Conservation (phyloP, 768 basidiomycete genomes). For the Lentinula raphanica region DNA sequence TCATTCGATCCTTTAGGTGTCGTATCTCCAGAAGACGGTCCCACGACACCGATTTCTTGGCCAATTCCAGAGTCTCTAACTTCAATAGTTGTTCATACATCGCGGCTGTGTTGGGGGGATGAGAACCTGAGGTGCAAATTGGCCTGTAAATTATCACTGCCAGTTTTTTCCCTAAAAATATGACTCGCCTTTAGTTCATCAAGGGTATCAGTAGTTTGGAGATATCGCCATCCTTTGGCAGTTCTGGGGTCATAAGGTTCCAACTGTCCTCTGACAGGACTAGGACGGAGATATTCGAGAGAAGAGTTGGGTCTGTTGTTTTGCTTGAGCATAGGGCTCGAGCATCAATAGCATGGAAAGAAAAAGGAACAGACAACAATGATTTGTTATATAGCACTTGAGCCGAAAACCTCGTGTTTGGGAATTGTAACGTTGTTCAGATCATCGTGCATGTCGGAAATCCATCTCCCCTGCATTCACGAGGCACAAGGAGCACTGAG, state of each 20-base stretch:
- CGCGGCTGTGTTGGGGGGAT: slow-evolving; percentile 62
- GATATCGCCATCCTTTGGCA: slow-evolving; percentile 58
- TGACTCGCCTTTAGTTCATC: slow-evolving; percentile 62
- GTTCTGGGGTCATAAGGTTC: slow-evolving; percentile 59
- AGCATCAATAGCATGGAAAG: slow-evolving; percentile 13
- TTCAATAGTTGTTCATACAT: slow-evolving; percentile 64
- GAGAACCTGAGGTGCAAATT: slow-evolving; percentile 45
- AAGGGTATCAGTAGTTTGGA: slow-evolving; percentile 73
- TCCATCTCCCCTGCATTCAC: neutral
- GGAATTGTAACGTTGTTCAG: slow-evolving; percentile 2
- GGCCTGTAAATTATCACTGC: slow-evolving; percentile 5
- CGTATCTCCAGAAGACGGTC: slow-evolving; percentile 69
- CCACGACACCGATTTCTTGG: slow-evolving; percentile 53
- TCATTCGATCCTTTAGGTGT: slow-evolving; percentile 77
- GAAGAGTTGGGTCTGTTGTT: slow-evolving; percentile 15
- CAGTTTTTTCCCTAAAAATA: neutral
- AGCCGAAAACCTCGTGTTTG: slow-evolving; percentile 3
- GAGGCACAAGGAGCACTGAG: neutral
- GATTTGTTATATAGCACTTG: slow-evolving; percentile 1
- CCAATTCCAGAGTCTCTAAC: slow-evolving; percentile 56
- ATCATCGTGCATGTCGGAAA: slow-evolving; percentile 1
- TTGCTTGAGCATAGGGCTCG: slow-evolving; percentile 12
- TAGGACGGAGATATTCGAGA: slow-evolving; percentile 54
- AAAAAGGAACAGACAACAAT: neutral
- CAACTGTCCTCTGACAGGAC: slow-evolving; percentile 70